Conservation (phyloP, 768 basidiomycete species). For the Hericium rajendrae region DNA sequence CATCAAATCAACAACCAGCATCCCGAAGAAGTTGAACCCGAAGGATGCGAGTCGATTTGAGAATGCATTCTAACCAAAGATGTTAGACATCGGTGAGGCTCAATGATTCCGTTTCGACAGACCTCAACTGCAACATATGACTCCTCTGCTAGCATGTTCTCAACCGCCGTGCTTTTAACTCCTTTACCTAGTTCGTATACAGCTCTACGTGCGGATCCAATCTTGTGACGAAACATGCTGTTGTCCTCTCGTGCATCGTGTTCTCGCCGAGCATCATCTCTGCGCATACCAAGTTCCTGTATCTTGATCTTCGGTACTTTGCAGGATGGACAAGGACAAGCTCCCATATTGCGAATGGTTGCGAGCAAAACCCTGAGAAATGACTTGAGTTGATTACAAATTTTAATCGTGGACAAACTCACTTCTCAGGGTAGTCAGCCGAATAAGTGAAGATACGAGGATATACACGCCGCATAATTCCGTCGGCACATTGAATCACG, state of each 20-base stretch:
- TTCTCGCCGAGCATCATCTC: constrained; percentile 5
- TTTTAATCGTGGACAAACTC: no score
- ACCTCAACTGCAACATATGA: constrained; percentile 26
- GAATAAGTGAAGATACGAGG: constrained; percentile 21
- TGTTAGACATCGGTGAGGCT: no score
- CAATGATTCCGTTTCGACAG: no score
- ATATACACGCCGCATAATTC: constrained; percentile 17
- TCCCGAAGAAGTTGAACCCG: constrained; percentile 18
- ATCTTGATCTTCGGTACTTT: constrained; percentile 14
- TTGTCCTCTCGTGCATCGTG: constrained; percentile 10
- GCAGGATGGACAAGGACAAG: constrained; percentile 24
- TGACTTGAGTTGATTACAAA: no score
- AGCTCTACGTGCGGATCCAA: background rate
- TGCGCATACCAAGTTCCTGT: constrained; percentile 13
- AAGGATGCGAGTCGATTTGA: constrained; percentile 15
- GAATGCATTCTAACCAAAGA: constrained; percentile 34
- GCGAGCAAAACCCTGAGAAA: constrained; percentile 19
- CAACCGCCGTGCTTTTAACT: background rate
- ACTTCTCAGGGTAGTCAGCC: constrained; percentile 30
- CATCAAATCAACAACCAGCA: constrained; percentile 28
- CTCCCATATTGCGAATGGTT: constrained; percentile 16
- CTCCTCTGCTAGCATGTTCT: constrained; percentile 13
- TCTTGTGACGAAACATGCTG: background rate
- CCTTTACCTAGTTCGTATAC: background rate
- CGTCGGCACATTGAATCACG: constrained; percentile 19